Evolutionary conservation across 2,329 filamentous ascomycete genomes (phyloP), one percentile per base, ranked within the genome.

Genomic region (Chaetomium olivaceum): DNA sequence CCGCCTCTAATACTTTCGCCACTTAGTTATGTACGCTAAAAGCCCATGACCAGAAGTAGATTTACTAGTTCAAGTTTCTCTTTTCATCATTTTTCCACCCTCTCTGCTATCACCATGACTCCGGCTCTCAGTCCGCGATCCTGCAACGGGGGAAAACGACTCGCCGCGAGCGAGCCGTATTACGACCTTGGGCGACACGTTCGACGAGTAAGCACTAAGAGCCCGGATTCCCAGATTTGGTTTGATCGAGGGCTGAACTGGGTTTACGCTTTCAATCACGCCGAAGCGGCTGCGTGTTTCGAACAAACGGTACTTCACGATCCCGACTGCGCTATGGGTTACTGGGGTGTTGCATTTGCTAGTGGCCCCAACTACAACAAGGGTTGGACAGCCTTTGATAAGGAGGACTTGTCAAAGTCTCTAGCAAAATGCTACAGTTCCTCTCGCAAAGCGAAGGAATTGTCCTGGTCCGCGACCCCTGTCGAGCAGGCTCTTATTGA

Each of bases 291-390:
- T 27, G 25, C 51, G 2, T 54, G 51, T 27, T 54, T 54, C 27
- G 27, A 9, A n/a, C 51, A 54, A 27, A 12, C 19, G 4, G 27
- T 54, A 7, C 25, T 27, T 29, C 51, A 54, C 27, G 51, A 54
- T 29, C 51, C 51, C 51, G 14, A n/a, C 25, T 54, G 51, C 51
- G 51, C 51, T 14, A 54, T 54, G 51, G 51, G 51, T 2, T 54
- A 54, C 27, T 54, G 51, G 51, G 51, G 51, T 7, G 51, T 29
- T 8, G 51, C 51, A 9, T 54, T 54, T n/a, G 51, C 51, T 1
- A 27, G 11, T 19, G 51, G 51, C 51, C 51, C 51, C 51, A 54
- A 54, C 51, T 54, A 54, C 51, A 54, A 54, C 25, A 54, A 54
- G 27, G 14, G 16, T 7, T 54, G 51, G 51, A 7, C 8, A 8